Conservation (phyloP, 371 early-diverging fungal genomes). For the Mucor plumbeus region DNA sequence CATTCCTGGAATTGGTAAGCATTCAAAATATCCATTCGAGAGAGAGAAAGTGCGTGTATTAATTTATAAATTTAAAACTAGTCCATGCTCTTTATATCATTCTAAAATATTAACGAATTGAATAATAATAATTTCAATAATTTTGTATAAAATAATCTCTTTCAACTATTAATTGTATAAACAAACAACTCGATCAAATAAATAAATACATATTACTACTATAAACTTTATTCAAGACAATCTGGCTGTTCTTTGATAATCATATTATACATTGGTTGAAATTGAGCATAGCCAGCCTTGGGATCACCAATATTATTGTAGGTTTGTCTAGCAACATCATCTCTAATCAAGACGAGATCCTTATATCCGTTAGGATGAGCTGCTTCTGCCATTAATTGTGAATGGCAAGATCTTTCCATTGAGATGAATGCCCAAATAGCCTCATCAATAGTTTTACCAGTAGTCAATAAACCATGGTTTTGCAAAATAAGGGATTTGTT, state of each 20-base stretch:
- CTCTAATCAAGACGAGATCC: conserved; percentile 41
- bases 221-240: conserved; percentile 39
- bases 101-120: conserved; percentile 30
- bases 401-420: conserved; percentile 62
- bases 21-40: not conserved
- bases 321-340: conserved; percentile 49
- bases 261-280: conserved; percentile 64
- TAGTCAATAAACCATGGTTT: conserved; percentile 67
- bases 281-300: conserved; percentile 54
- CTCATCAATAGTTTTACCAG: conserved; percentile 58
- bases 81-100: conserved; percentile 46
- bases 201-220: not conserved
- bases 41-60: too few species aligned
- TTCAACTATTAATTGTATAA: not conserved
- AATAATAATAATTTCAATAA: not conserved
- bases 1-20: conserved; percentile 75
- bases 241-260: conserved; percentile 63
- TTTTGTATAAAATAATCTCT: not conserved
- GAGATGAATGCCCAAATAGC: conserved; percentile 65
- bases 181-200: not conserved
- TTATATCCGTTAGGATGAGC: conserved; percentile 48
- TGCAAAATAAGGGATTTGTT: conserved; percentile 62
- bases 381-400: conserved; percentile 61
- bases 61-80: conserved; percentile 7
- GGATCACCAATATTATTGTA: conserved; percentile 42